phyloP scores from a whole-genome alignment of 805 yeast species.

The Saturnispora saitoi region DNA sequence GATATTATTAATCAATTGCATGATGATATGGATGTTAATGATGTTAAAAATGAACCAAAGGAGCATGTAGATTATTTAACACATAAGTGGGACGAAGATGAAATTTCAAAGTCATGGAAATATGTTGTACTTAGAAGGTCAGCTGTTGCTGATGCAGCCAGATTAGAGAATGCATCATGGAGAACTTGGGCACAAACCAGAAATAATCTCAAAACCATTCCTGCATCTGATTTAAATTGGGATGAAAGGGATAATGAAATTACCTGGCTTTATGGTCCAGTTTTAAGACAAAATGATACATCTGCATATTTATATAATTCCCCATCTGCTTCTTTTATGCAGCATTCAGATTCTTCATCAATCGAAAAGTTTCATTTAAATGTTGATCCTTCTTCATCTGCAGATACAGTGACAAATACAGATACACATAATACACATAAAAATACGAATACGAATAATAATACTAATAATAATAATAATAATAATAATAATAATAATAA shows the following conservation, averaged over 20 bases:
- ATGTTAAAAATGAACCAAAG: slow-evolving; percentile 69
- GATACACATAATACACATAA: no score
- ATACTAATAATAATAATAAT: slow-evolving; percentile 1
- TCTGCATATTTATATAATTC: neutral
- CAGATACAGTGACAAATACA: no score
- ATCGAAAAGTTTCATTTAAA: neutral
- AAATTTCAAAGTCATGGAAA: slow-evolving; percentile 92
- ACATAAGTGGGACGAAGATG: slow-evolving; percentile 92
- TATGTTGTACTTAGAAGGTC: slow-evolving; percentile 77
- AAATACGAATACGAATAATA: no score
- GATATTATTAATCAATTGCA: slow-evolving; percentile 33
- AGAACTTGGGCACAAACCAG: slow-evolving; percentile 94
- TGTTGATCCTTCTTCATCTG: neutral
- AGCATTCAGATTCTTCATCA: neutral
- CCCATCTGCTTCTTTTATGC: neutral
- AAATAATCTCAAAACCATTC: slow-evolving; percentile 61
- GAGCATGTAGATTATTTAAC: slow-evolving; percentile 92
- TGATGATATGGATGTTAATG: slow-evolving; percentile 77
- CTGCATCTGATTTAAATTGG: slow-evolving; percentile 93
- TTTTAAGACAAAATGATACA: slow-evolving; percentile 16
- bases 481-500: neutral
- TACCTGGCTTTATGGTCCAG: slow-evolving; percentile 96
- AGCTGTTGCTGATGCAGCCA: slow-evolving; percentile 72
- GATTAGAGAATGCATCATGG: slow-evolving; percentile 86
- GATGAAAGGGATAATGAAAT: slow-evolving; percentile 85